Evolutionary conservation across 495 filamentous ascomycete species (phyloP), one percentile per base, ranked within the genome.

Genomic region (Cryomyces minteri): DNA sequence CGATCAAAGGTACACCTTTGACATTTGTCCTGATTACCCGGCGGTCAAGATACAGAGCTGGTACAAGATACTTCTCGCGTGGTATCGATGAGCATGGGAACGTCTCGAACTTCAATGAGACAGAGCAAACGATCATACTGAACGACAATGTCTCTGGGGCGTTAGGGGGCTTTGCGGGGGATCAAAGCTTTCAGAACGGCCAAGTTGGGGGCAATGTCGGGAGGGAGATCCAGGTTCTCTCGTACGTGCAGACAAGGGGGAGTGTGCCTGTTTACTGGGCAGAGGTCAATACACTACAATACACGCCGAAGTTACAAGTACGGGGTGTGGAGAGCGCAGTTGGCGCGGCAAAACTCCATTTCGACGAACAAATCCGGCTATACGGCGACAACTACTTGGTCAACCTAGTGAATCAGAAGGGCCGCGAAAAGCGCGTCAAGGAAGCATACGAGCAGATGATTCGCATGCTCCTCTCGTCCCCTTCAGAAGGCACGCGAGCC

Each of bases 331-430:
- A 95, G 46, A 76, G 79, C n/a, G 83, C 90, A 0, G 63, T 82
- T 4, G 61, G 74, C 8, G 84, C 88, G 1, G 85, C 90, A 9
- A 75, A 73, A 51, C 74, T 73, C 44, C 90, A 98, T 62, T 95
- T 98, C 50, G 67, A 80, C 43, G 86, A 98, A 60, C 90, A 98
- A 60, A 87, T 98, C 51, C 67, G 71, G 33, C 59, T 92, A 5
- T 96, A 98, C 55, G 90, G 90, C 33, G 92, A 96, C 52, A 95
- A 94, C 54, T 94, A 88, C 59, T 67, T 96, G 43, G 85, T 98
- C 51, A 98, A 98, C 53, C 73, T 98, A 1, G 87, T 98, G 55
- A 96, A 96, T 56, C 86, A 95, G 52, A 84, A 80, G 51, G 90
- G 90, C 32, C 76, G 90, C 32, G 90, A 98, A 62, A 70, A 79